Evolutionary conservation across 306 rosid genomes (phyloP).

Genomic region (Crataegus laevigata): DNA sequence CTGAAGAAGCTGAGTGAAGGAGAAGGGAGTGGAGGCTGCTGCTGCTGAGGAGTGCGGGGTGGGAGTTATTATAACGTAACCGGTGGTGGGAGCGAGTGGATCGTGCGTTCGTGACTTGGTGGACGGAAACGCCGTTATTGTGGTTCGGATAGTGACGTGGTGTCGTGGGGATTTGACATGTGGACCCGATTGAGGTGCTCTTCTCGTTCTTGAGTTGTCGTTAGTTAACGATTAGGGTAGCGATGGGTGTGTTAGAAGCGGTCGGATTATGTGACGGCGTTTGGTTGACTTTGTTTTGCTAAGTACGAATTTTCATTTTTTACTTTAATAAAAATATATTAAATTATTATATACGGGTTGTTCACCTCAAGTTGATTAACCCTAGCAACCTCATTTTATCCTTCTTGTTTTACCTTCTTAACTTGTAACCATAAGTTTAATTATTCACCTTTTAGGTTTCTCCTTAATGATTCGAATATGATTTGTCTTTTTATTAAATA

Average conservation of each 20-base stretch:
- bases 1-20: not conserved
- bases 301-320: not conserved
- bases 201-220: slow-evolving; percentile 3
- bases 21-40: not conserved
- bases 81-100: not conserved
- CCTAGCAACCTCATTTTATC: too few relatives aligned
- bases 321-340: not conserved
- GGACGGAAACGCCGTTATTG: slow-evolving; percentile 5
- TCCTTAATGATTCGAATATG: too few relatives aligned
- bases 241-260: not conserved
- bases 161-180: not conserved
- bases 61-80: not conserved
- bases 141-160: slow-evolving; percentile 29
- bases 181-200: not conserved
- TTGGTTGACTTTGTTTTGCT: not conserved
- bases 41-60: not conserved
- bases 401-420: too few relatives aligned
- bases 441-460: too few relatives aligned
- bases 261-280: not conserved
- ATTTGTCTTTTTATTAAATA: too few relatives aligned
- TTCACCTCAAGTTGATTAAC: too few relatives aligned
- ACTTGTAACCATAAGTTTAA: too few relatives aligned
- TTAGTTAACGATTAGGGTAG: not conserved
- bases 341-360: too few relatives aligned
- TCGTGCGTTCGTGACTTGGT: not conserved